Conservation (phyloP, 495 filamentous ascomycete species). For the Cenococcum geophilum region DNA sequence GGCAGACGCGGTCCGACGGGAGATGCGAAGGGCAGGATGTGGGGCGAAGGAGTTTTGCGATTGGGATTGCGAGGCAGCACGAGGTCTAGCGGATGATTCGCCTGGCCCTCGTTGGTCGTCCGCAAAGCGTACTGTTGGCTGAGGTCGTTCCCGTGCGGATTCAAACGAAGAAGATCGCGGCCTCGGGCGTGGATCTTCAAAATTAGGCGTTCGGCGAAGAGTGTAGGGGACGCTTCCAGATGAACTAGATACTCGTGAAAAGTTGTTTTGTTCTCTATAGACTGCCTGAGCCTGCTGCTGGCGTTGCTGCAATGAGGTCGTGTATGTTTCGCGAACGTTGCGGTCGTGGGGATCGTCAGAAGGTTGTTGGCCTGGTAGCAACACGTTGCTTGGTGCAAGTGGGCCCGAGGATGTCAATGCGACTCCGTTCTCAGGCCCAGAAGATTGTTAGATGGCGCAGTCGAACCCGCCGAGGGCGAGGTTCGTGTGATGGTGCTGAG, state of each 20-base stretch:
- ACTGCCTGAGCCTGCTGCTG: conserved; percentile 45
- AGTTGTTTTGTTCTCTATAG: conserved; percentile 31
- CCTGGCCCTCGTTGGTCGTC: conserved; percentile 17
- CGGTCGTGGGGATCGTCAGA: conserved; percentile 55
- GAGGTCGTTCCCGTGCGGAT: conserved; percentile 38
- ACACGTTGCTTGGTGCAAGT: conserved; percentile 29
- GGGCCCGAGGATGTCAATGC: conserved; percentile 29
- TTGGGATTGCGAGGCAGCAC: conserved; percentile 19
- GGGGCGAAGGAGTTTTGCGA: conserved; percentile 36
- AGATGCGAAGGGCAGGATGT: conserved; percentile 52
- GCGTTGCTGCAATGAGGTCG: conserved; percentile 51
- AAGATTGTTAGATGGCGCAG: conserved; percentile 9
- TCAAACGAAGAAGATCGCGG: conserved; percentile 30
- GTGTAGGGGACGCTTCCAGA: conserved; percentile 45
- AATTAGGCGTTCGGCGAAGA: conserved; percentile 46
- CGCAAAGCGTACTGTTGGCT: conserved; percentile 31
- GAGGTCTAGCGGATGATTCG: conserved; percentile 26
- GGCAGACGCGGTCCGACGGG: conserved; percentile 62
- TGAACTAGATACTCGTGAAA: conserved; percentile 47
- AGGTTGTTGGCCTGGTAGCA: conserved; percentile 15
- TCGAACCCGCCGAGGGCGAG: conserved; percentile 7
- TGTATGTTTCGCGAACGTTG: conserved; percentile 53
- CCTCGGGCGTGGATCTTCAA: conserved; percentile 40
- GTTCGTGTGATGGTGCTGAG: background rate
- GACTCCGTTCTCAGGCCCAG: conserved; percentile 19